Conservation (phyloP, 2,329 filamentous ascomycete genomes). For the Trichophyton simii region DNA sequence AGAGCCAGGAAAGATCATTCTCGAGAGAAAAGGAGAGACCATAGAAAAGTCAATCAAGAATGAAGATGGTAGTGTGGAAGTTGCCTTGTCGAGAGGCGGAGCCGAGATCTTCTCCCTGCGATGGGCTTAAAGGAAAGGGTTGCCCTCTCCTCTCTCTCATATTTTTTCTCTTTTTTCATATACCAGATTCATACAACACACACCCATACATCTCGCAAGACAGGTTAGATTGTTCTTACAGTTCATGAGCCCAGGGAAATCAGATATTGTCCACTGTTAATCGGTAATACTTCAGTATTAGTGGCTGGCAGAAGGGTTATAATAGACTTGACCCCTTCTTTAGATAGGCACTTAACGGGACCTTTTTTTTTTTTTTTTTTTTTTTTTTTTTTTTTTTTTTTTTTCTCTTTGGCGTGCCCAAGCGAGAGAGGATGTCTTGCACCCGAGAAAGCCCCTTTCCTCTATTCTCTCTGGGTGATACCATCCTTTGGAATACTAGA, state of each 20-base stretch:
- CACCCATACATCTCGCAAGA: not conserved
- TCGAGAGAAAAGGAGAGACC: slow-evolving; percentile 38
- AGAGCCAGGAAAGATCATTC: slow-evolving; percentile 33
- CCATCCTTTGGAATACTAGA: too few relatives aligned
- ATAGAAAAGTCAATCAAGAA: slow-evolving; percentile 40
- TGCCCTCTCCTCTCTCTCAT: too few relatives aligned
- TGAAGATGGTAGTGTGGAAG: slow-evolving; percentile 40
- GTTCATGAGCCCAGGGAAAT: not conserved
- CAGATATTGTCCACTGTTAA: not conserved
- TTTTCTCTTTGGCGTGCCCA: not conserved
- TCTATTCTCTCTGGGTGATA: not conserved
- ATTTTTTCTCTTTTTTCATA: too few relatives aligned
- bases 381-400: not conserved
- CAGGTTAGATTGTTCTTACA: not conserved
- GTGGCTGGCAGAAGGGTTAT: not conserved
- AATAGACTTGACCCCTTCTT: not conserved
- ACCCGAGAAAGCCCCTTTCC: not conserved
- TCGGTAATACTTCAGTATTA: not conserved
- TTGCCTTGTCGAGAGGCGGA: slow-evolving; percentile 21
- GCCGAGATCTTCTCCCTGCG: slow-evolving; percentile 10
- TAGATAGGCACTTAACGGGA: not conserved
- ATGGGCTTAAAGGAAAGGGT: slow-evolving; percentile 4
- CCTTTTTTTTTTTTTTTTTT: not conserved
- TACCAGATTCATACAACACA: not conserved
- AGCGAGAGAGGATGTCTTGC: not conserved